Evolutionary conservation across 106 monocot genomes (phyloP), one percentile per base, ranked within the genome.

Genomic region (Apostasia ramifera): DNA sequence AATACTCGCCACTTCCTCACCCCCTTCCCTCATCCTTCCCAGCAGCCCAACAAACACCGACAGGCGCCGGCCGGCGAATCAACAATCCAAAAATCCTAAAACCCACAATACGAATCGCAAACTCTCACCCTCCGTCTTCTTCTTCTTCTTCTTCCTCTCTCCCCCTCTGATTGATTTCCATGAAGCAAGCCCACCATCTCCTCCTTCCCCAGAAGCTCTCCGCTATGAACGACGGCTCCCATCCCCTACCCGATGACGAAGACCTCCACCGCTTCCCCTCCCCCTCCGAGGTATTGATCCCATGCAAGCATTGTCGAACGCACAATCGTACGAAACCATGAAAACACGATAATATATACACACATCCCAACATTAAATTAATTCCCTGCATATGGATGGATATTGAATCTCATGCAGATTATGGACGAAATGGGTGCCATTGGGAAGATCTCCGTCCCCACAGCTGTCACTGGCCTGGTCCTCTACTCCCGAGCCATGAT

Each of bases 401-500:
- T 12, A 57, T 57, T 39, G 6, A 47, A 3, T 41, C 12, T 44
- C 2, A 7, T 48, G 13, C 80, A 92, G 93, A 75, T 84, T n/a
- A 55, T 68, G 37, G 86, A 80, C 66, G 93, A 93, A 58, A 57
- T 86, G 84, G 56, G 75, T 40, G 86, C 83, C 1, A 86, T 89
- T 9, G 81, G 72, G 44, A 84, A 71, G 75, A 86, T 93, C 38
- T 86, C 89, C 0, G 54, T 86, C 37, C 93, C 93, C 1, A 84
- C 86, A 1, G 79, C 93, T 3, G n/a, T 93, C 5, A 93, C 93
- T 1, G 93, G 93, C 1, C 78, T 93, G 1, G 81, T 93, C 45
- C 80, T 93, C 69, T 93, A 93, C 82, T 89, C 89, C 1, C 81
- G 93, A 0, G 76, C 89, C 47, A 79, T 93, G 81, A 84, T 93